Conservation (phyloP, 2,329 filamentous ascomycete species). For the Cordyceps cateniannulata region DNA sequence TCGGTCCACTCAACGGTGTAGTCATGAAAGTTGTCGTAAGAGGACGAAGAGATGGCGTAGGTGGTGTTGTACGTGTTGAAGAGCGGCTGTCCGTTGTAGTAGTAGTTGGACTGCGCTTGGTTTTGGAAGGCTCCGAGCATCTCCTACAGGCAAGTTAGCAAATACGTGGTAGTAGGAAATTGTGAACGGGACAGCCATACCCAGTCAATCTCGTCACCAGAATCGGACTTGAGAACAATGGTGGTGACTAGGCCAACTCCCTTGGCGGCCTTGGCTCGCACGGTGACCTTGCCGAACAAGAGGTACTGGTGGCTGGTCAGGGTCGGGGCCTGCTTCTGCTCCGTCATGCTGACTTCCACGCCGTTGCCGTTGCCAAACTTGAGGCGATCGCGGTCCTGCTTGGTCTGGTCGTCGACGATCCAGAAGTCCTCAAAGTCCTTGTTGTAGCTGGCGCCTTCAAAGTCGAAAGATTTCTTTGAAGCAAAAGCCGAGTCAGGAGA, state of each 20-base stretch:
- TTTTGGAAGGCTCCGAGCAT: constrained; percentile 27
- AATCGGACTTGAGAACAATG: constrained; percentile 69
- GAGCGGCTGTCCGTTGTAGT: constrained; percentile 57
- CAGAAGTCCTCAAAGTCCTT: constrained; percentile 22
- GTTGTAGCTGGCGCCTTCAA: constrained; percentile 51
- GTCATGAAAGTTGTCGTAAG: constrained; percentile 45
- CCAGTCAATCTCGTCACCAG: constrained; percentile 64
- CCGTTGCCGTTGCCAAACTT: constrained; percentile 23
- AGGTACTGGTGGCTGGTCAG: constrained; percentile 71
- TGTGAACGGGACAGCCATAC: constrained; percentile 13
- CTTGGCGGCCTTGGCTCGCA: constrained; percentile 61
- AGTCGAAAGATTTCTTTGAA: constrained; percentile 48
- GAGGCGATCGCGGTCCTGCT: constrained; percentile 21
- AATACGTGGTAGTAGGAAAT: too few relatives aligned
- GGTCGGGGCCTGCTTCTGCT: constrained; percentile 49
- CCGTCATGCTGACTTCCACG: constrained; percentile 46
- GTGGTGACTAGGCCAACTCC: constrained; percentile 73
- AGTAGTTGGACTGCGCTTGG: constrained; percentile 76
- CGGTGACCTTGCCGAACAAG: constrained; percentile 73
- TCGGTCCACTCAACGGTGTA: constrained; percentile 64
- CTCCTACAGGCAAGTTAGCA: constrained; percentile 17
- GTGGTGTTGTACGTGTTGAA: constrained; percentile 44
- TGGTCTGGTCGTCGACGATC: constrained; percentile 27
- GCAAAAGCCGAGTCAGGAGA: constrained; percentile 62
- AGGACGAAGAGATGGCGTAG: constrained; percentile 35